Conservation (phyloP, 2,329 filamentous ascomycete species). For the Ophiostoma ulmi region DNA sequence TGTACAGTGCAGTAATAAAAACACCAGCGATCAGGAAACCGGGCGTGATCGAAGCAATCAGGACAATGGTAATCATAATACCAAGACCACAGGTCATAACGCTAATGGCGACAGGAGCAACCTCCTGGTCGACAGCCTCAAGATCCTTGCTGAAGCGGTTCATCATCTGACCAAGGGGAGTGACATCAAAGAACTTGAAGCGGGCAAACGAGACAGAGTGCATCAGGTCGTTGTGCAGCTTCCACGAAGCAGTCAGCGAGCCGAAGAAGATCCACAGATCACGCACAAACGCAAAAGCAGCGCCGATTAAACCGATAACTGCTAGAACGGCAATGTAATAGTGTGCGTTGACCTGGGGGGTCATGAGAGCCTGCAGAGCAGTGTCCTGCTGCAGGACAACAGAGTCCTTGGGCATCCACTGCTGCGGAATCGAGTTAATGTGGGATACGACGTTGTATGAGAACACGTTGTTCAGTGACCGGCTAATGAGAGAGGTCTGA, state of each 20-base stretch:
- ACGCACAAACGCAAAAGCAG: slow-evolving; percentile 72
- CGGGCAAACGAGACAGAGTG: slow-evolving; percentile 76
- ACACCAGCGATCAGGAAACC: slow-evolving; percentile 81
- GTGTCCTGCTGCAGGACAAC: slow-evolving; percentile 37
- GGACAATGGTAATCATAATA: slow-evolving; percentile 75
- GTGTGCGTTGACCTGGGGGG: slow-evolving; percentile 63
- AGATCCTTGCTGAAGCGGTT: slow-evolving; percentile 98
- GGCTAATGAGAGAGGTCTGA: slow-evolving; percentile 19
- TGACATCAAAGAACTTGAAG: slow-evolving; percentile 97
- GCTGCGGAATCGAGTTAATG: slow-evolving; percentile 17
- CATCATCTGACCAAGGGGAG: slow-evolving; percentile 91
- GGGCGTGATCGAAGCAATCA: slow-evolving; percentile 86
- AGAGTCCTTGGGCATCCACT: slow-evolving; percentile 32
- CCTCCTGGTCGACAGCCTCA: slow-evolving; percentile 90
- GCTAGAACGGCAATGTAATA: slow-evolving; percentile 87
- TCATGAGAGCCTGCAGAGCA: slow-evolving; percentile 27
- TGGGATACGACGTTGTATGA: slow-evolving; percentile 14
- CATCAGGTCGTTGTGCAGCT: slow-evolving; percentile 75
- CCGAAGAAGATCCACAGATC: slow-evolving; percentile 90
- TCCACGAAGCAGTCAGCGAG: slow-evolving; percentile 79
- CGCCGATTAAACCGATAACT: slow-evolving; percentile 68
- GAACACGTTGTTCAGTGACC: slow-evolving; percentile 22
- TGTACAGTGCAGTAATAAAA: slow-evolving; percentile 80
- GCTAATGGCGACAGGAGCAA: slow-evolving; percentile 82
- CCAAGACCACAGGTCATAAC: slow-evolving; percentile 60